phyloP scores from a whole-genome alignment of 352 stramenopile species.

The Phytophthora constricta region DNA sequence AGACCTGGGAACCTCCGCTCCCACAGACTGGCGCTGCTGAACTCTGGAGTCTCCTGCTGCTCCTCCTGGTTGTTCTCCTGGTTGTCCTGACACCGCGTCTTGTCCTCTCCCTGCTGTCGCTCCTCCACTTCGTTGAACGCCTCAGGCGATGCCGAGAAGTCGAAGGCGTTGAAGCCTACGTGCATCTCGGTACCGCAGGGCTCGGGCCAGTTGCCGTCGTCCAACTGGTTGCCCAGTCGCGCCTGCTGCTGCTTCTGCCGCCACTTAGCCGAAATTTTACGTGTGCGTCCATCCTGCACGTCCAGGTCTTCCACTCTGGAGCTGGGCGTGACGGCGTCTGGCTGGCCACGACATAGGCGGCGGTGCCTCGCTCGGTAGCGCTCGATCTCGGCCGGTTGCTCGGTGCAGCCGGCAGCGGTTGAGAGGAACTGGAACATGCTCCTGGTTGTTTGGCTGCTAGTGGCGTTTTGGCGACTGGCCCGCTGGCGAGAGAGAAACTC shows the following conservation, averaged over 20 bases:
- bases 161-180: constrained; percentile 53
- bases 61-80: constrained; percentile 11
- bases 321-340: constrained; percentile 12
- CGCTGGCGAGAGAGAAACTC: no score
- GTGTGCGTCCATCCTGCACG: constrained; percentile 42
- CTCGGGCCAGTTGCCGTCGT: constrained; percentile 25
- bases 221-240: constrained; percentile 31
- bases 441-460: background rate
- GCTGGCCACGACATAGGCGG: constrained; percentile 37
- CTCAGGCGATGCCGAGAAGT: constrained; percentile 51
- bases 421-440: constrained; percentile 42
- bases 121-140: constrained; percentile 35
- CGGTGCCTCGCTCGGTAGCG: constrained; percentile 47
- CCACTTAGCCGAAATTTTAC: constrained; percentile 48
- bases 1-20: constrained; percentile 33
- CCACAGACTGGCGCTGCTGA: constrained; percentile 44
- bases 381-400: constrained; percentile 47
- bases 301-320: constrained; percentile 31
- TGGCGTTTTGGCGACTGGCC: no score
- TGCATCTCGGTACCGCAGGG: constrained; percentile 24
- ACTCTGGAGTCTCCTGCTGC: background rate
- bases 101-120: constrained; percentile 11
- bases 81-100: background rate
- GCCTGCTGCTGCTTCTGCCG: constrained; percentile 34
- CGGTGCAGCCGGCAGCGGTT: background rate